These are phyloP conservation scores for Pleurotus sapidus DNA, from an alignment of 768 basidiomycete genomes.

Conservation along the genomic window DNA sequence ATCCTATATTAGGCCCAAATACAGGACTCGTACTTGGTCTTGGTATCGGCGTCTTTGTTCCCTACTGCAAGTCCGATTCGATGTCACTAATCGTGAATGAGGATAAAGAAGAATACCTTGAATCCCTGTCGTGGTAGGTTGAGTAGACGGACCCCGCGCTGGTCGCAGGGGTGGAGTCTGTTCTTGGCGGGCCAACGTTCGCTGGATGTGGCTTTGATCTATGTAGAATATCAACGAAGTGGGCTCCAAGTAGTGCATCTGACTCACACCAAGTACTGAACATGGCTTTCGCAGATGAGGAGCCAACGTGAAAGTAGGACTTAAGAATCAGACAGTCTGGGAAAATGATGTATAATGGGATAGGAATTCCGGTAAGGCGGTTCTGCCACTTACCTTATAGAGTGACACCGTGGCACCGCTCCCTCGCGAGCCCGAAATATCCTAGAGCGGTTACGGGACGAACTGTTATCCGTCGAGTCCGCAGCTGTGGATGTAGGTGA, in stretches of 20 bases:
- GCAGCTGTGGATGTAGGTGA: too few relatives aligned
- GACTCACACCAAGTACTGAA: conserved; percentile 6
- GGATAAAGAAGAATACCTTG: background rate
- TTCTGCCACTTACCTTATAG: background rate
- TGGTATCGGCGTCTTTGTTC: conserved; percentile 32
- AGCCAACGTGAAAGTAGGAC: background rate
- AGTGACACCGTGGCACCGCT: background rate
- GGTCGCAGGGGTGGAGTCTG: background rate
- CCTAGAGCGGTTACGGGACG: background rate
- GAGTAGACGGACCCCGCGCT: background rate
- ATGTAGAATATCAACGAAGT: background rate
- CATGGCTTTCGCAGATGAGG: conserved; percentile 1
- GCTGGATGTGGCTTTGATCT: conserved; percentile 5
- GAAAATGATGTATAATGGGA: conserved; percentile 1
- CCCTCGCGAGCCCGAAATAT: background rate
- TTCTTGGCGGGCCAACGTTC: background rate
- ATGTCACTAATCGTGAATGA: background rate
- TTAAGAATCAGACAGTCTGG: background rate
- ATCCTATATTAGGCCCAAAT: conserved; percentile 90
- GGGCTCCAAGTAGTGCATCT: background rate
- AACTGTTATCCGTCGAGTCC: too few relatives aligned
- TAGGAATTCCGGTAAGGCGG: background rate
- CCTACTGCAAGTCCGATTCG: background rate
- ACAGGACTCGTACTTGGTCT: conserved; percentile 77
- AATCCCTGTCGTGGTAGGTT: background rate